Conservation (phyloP, 2,329 filamentous ascomycete species). For the Neofusicoccum ribis region DNA sequence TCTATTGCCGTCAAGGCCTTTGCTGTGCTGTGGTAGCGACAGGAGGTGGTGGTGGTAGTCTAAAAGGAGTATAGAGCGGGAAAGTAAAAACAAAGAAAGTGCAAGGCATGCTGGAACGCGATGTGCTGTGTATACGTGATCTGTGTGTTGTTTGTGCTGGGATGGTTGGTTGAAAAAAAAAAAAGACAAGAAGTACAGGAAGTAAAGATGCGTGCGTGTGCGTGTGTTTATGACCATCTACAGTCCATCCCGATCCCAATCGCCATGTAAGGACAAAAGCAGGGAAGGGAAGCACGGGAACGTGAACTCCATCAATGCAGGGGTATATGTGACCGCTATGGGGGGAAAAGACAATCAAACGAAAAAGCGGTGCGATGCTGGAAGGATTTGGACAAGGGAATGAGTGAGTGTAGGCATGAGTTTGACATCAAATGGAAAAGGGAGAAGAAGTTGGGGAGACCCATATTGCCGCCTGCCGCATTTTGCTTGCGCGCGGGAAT, state of each 20-base stretch:
- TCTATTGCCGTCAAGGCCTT: neutral
- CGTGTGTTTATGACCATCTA: neutral
- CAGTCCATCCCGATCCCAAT: neutral
- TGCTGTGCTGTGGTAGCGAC: neutral
- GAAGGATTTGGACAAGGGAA: neutral
- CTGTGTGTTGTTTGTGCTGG: neutral
- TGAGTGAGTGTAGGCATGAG: conserved; percentile 5
- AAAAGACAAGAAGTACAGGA: neutral
- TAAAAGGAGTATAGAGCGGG: neutral
- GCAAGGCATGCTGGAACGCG: too few relatives aligned
- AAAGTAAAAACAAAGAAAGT: too few relatives aligned
- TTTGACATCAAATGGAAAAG: neutral
- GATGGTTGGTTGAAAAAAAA: neutral
- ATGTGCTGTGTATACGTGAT: neutral
- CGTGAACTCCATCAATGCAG: conserved; percentile 17
- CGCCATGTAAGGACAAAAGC: neutral
- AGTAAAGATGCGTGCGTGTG: neutral
- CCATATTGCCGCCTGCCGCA: neutral
- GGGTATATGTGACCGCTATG: conserved; percentile 17
- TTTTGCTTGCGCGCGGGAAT: neutral
- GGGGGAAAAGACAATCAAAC: conserved; percentile 1
- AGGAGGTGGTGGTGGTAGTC: neutral
- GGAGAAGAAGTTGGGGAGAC: neutral
- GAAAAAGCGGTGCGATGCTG: neutral
- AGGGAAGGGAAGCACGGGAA: conserved; percentile 1